Evolutionary conservation across 805 yeast species (phyloP), one percentile per base, ranked within the genome.

Genomic region (Scheffersomyces lignosus): DNA sequence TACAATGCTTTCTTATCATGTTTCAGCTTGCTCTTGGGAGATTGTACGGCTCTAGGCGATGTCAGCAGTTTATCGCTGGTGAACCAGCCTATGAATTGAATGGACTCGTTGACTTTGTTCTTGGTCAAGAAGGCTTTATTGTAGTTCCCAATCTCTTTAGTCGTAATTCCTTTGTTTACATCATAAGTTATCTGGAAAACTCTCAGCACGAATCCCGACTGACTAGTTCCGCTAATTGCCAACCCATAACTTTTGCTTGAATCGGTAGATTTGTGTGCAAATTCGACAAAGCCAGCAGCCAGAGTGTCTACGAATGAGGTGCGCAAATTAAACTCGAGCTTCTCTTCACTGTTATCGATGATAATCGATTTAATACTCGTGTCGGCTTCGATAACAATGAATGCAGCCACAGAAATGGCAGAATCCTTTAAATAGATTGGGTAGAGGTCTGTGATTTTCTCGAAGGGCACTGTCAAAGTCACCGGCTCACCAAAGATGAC

Each of bases 71-170:
- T 20, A 7, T 20, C 24, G 24, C 9, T 7, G 7, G 24, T 10
- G 10, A 20, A 7, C 46, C 43, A 42, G 3, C 39, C 37, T 20
- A 15, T 34, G 15, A 38, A 38, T 18, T 26, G 27, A 4, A 42
- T 24, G 6, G 24, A 27, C 4, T 31, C 33, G 22, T 29, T 16
- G 24, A 26, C 13, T 1, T 23, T 17, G 18, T 33, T 22, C 25
- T 39, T 36, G 25, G 25, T 22, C 15, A 42, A 30, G 18, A 38
- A 42, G 13, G 29, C 20, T 13, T 30, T 33, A 14, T 37, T 39
- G 36, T 38, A 42, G 23, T 16, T 17, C n/a, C 37, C 41, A n/a
- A 42, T 18, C 37, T 42, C 46, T 27, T 41, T 36, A 14, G 23
- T 12, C 15, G 29, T 34, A 14, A 29, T 31, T 13, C 23, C 18